Evolutionary conservation across 192 early-diverging fungal species (phyloP).

Genomic region (Mortierella claussenii): DNA sequence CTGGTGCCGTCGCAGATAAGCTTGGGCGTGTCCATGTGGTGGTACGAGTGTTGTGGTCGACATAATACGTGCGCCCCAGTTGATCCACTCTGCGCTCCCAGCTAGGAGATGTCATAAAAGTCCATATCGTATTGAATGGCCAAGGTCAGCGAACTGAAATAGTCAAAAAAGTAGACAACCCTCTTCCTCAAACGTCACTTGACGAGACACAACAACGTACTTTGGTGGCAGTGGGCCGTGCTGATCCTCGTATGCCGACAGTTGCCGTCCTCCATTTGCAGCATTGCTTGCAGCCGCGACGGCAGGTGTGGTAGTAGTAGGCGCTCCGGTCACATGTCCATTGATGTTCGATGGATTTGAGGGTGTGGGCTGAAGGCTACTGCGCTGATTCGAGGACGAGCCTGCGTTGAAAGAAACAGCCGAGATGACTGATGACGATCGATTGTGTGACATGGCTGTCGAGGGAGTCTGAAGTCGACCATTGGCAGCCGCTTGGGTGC

Average conservation of each 20-base stretch:
- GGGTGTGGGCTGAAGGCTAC: neutral
- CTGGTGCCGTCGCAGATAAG: constrained; percentile 34
- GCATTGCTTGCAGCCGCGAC: neutral
- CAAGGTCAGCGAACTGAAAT: too few species aligned
- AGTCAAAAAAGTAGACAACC: too few species aligned
- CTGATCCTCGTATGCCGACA: constrained; percentile 64
- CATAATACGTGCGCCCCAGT: constrained; percentile 93
- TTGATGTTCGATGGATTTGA: constrained; percentile 19
- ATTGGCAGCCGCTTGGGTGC: constrained; percentile 2
- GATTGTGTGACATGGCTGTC: constrained; percentile 52
- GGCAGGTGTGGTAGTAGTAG: constrained; percentile 6
- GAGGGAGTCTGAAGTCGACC: constrained; percentile 27
- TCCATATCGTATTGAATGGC: neutral
- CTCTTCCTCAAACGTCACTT: too few species aligned
- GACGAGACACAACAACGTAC: too few species aligned
- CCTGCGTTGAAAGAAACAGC: constrained; percentile 12
- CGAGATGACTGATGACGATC: constrained; percentile 27
- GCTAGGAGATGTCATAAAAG: constrained; percentile 47
- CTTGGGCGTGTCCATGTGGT: constrained; percentile 89
- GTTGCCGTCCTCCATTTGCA: constrained; percentile 25
- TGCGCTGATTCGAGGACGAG: constrained; percentile 17
- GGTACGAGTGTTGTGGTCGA: constrained; percentile 93
- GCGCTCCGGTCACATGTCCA: constrained; percentile 11
- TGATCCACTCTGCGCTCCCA: constrained; percentile 97
- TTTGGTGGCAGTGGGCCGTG: constrained; percentile 61